These are phyloP conservation scores for Aphanomyces astaci DNA, from an alignment of 352 stramenopile species.

Conservation along the genomic window DNA sequence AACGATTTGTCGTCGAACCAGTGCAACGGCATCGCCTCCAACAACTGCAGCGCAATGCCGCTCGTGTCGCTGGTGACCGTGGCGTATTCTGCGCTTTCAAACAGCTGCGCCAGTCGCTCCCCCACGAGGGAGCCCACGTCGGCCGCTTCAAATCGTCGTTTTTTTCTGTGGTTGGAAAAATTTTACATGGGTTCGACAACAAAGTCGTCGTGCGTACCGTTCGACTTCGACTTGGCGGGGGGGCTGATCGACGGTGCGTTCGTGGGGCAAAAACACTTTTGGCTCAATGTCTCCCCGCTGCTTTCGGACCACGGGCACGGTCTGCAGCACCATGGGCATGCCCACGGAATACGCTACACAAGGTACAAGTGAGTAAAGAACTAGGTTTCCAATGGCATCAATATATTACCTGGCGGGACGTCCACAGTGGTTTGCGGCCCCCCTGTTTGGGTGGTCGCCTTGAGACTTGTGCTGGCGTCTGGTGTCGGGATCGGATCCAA, in stretches of 20 bases:
- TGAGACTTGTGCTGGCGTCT: constrained; percentile 30
- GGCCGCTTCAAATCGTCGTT: constrained; percentile 41
- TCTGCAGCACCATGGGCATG: neutral
- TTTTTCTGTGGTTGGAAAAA: constrained; percentile 32
- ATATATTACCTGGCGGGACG: constrained; percentile 14
- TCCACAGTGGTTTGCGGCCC: constrained; percentile 35
- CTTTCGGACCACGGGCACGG: constrained; percentile 9
- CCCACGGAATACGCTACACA: constrained; percentile 17
- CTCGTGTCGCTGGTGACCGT: constrained; percentile 42
- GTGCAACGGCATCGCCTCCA: constrained; percentile 53
- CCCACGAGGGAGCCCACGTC: constrained; percentile 44
- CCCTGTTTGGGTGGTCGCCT: constrained; percentile 36
- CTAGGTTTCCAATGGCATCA: too few species aligned
- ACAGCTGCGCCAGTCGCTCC: constrained; percentile 36
- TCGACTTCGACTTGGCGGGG: constrained; percentile 65
- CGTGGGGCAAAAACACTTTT: constrained; percentile 65
- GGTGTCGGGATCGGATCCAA: constrained; percentile 27
- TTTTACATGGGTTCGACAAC: neutral
- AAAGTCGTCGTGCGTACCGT: constrained; percentile 17
- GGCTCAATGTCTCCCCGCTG: constrained; percentile 56
- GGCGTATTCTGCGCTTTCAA: constrained; percentile 30
- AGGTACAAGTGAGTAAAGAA: too few species aligned
- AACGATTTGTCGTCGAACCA: constrained; percentile 78
- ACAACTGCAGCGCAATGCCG: constrained; percentile 40
- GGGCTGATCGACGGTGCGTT: constrained; percentile 41